Conservation (phyloP, 2,329 filamentous ascomycete genomes). For the Phialophora verrucosa region DNA sequence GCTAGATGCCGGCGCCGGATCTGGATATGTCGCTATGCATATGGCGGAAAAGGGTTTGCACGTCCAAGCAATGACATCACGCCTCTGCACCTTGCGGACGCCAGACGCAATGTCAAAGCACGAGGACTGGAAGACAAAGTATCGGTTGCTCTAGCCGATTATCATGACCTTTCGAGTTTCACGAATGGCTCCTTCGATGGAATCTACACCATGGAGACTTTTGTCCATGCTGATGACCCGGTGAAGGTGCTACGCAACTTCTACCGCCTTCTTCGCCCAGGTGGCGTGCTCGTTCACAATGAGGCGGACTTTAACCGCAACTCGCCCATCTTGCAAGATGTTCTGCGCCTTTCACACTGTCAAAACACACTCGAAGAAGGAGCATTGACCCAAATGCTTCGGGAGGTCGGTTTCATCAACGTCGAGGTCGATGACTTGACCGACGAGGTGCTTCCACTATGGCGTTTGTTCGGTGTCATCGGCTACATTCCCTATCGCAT, state of each 20-base stretch:
- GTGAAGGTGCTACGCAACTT: constrained; percentile 54
- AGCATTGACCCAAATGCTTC: constrained; percentile 1
- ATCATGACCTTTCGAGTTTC: constrained; percentile 57
- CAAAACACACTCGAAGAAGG: constrained; percentile 20
- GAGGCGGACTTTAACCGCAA: constrained; percentile 55
- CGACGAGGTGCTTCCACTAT: constrained; percentile 14
- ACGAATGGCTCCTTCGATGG: constrained; percentile 53
- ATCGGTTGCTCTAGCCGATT: constrained; percentile 51
- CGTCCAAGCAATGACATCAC: no score
- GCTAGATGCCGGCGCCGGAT: constrained; percentile 59
- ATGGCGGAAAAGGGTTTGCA: no score
- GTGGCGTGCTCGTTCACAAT: constrained; percentile 54
- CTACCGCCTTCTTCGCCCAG: constrained; percentile 55
- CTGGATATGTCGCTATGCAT: no score
- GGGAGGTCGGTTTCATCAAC: constrained; percentile 12
- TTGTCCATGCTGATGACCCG: constrained; percentile 60
- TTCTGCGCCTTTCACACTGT: constrained; percentile 20
- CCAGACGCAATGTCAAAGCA: no score
- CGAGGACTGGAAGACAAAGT: no score
- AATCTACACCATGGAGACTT: constrained; percentile 63
- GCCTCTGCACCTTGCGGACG: no score
- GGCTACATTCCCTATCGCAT: constrained; percentile 17
- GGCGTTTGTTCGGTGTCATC: constrained; percentile 22
- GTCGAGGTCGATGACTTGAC: constrained; percentile 19
- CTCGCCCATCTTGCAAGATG: constrained; percentile 39